Base-by-base conservation (phyloP, 352 stramenopile species). In the Pythium guiyangense region DNA sequence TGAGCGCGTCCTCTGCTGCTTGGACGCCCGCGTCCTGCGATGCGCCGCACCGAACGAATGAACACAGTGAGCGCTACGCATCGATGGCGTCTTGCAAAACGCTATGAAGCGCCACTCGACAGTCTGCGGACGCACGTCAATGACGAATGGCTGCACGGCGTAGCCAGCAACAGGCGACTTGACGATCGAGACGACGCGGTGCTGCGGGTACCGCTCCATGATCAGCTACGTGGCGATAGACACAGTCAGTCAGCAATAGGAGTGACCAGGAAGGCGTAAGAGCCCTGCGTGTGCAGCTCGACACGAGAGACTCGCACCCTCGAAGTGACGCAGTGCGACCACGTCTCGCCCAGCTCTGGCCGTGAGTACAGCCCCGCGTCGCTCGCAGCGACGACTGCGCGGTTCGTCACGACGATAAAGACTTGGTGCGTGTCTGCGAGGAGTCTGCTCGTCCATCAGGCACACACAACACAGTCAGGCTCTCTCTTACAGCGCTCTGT, bases 381-480 rank as follows among this genome's bases (percentile, higher is more conserved):
- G 14, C 57, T 64, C 9, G 67, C 52, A 12, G 66, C 63, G 26
- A 74, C 87, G 6, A 71, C 66, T 29, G 81, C 81, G 11, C 71
- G 76, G 54, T 93, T 93, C 6, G 76, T 90, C 43, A 84, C 67
- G 20, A 87, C 63, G 40, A 85, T 60, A 47, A 90, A 93, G 9
- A 67, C 74, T 52, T 84, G 63, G 50, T 88, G 70, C 2, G 80
- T 77, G 39, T 90, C 81, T 0, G 80, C 73, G 31, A 90, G 68
- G 48, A 85, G 49, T 59, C 81, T 92, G 53, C 5, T 5, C 49
- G 31, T 39, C 0, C 18, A 49, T 14, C 27, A 15, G 29, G 55
- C 22, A 25, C 6, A 18, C 35, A 31, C 14, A 44, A 4, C 6
- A 14, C n/a, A 9, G 39, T 44, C 39, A 44, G 39, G n/a, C 39